Evolutionary conservation across 108 stramenopile species (phyloP), one percentile per base, ranked within the genome.

Genomic region (Licmophora abbreviata): DNA sequence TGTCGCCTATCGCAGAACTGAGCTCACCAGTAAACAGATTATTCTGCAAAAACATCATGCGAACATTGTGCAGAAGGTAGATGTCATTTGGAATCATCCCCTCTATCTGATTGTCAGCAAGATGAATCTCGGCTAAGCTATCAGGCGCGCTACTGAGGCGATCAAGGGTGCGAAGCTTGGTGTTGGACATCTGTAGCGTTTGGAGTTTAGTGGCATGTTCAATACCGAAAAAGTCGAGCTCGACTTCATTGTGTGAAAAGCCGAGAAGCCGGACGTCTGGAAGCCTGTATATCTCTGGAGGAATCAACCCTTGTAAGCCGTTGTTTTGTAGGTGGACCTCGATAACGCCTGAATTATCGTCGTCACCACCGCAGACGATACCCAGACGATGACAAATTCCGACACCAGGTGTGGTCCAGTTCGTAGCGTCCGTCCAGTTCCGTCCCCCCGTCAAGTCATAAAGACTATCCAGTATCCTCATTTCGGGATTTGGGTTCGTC

Each of bases 161-260:
- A 29, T 61, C 52, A 48, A 85, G 64, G 30, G 55, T 50, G 8
- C 51, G 56, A 27, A 81, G 54, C 17, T 74, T 58, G 26, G 74
- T 77, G 20, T 59, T 68, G 8, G 79, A 80, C 25, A 81, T 11
- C 46, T 81, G 67, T 40, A 85, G 48, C 9, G 48, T 25, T 28
- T 69, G 62, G 3, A 91, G 69, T 29, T 66, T 81, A 15, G 54
- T 49, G 1, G 88, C 88, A 28, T 77, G 58, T 43, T 51, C 82
- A 52, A 91, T 91, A 29, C 83, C 85, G 7, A 71, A 68, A 54
- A 91, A 86, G 50, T 66, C 74, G 37, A 87, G 71, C 23, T 70
- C 51, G 21, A 87, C 69, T 3, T 76, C 79, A 59, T 92, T 92
- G 10, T 44, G 36, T 29, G 61, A 48, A 35, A 69, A 62, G 8